Evolutionary conservation across 2,329 filamentous ascomycete species (phyloP).

Genomic region (Aphanocladium album): DNA sequence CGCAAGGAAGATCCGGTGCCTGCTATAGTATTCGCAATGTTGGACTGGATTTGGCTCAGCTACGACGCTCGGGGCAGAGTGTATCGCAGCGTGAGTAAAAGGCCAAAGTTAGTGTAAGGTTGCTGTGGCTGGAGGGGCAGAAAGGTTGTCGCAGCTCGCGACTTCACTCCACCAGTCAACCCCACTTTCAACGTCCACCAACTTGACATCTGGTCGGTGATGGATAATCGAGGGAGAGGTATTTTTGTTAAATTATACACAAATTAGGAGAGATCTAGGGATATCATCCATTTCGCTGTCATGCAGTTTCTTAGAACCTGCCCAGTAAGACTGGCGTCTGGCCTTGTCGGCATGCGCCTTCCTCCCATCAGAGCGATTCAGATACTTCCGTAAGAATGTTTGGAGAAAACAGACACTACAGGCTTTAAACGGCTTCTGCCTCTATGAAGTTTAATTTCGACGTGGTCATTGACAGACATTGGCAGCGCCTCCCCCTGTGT

Average conservation of each 20-base stretch:
- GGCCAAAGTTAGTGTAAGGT: not conserved
- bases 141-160: not conserved
- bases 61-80: not conserved
- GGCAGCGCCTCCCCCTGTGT: no score
- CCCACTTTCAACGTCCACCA: not conserved
- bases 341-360: no score
- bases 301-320: no score
- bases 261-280: not conserved
- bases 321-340: no score
- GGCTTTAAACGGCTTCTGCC: no score
- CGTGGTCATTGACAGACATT: no score
- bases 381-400: no score
- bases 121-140: not conserved
- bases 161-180: not conserved
- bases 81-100: not conserved
- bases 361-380: no score
- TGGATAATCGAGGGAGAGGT: no score
- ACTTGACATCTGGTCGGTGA: not conserved
- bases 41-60: not conserved
- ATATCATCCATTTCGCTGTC: not conserved
- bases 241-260: not conserved
- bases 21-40: no score
- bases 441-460: no score
- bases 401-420: no score
- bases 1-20: not conserved